phyloP scores from a whole-genome alignment of 1,139 yeast species.

The Ogataea hybrid region DNA sequence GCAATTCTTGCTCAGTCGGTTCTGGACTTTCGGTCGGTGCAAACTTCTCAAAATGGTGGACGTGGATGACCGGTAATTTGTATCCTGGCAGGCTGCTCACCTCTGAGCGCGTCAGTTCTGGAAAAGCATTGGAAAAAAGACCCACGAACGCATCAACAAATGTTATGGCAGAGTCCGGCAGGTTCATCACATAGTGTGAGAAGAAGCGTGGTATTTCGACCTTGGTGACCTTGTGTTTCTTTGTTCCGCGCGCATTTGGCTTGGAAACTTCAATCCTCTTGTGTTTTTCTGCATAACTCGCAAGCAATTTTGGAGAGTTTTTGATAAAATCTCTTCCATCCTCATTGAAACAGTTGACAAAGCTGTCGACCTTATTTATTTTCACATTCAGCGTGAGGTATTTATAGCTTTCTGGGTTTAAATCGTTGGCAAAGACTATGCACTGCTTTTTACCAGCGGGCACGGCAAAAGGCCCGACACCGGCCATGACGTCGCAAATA shows the following conservation, averaged over 20 bases:
- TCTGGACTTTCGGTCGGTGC: slow-evolving; percentile 63
- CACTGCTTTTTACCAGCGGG: slow-evolving; percentile 90
- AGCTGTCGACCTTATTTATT: slow-evolving; percentile 58
- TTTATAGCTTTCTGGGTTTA: slow-evolving; percentile 82
- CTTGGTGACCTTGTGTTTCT: slow-evolving; percentile 29
- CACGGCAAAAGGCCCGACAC: slow-evolving; percentile 97
- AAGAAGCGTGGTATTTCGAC: slow-evolving; percentile 56
- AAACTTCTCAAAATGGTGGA: slow-evolving; percentile 91
- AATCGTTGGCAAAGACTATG: slow-evolving; percentile 85
- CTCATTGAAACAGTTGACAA: slow-evolving; percentile 62
- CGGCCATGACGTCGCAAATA: slow-evolving; percentile 96
- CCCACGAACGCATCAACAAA: slow-evolving; percentile 79
- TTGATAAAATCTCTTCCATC: slow-evolving; percentile 85
- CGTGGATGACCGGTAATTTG: slow-evolving; percentile 73
- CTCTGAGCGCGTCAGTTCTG: slow-evolving; percentile 35
- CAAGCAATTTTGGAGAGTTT: slow-evolving; percentile 52
- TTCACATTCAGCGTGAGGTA: slow-evolving; percentile 65
- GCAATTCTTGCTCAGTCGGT: slow-evolving; percentile 64
- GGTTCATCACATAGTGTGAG: slow-evolving; percentile 86
- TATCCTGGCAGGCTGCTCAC: slow-evolving; percentile 42
- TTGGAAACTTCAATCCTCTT: slow-evolving; percentile 31
- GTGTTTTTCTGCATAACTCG: slow-evolving; percentile 42
- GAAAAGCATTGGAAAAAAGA: slow-evolving; percentile 46
- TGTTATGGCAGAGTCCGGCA: slow-evolving; percentile 91
- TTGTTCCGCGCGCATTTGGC: slow-evolving; percentile 10